phyloP scores from a whole-genome alignment of 495 filamentous ascomycete species.

The Thermothielavioides terrestris region DNA sequence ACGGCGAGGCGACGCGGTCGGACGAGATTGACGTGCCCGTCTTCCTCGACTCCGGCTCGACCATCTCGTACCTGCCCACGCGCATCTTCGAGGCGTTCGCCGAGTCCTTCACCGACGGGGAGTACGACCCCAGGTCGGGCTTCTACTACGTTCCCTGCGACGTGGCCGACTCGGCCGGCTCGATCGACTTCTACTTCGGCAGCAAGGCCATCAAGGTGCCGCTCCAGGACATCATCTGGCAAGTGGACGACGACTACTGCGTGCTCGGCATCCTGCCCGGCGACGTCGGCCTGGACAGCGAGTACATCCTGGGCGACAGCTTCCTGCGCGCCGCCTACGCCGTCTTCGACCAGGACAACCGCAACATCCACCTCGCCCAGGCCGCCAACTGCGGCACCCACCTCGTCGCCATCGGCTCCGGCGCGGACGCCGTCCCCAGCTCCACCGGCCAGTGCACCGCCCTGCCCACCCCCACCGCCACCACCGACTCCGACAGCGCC shows the following conservation, averaged over 20 bases:
- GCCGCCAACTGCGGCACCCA: constrained; percentile 29
- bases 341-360: constrained; percentile 31
- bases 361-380: constrained; percentile 28
- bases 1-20: constrained; percentile 13
- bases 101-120: constrained; percentile 12
- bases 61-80: constrained; percentile 18
- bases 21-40: constrained; percentile 18
- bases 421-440: constrained; percentile 16
- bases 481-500: too few species aligned
- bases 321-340: constrained; percentile 29
- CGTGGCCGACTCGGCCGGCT: constrained; percentile 39
- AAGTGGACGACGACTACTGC: constrained; percentile 14
- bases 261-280: constrained; percentile 19
- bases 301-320: constrained; percentile 24
- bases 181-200: constrained; percentile 52
- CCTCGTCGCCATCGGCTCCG: constrained; percentile 25
- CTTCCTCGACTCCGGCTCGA: constrained; percentile 26
- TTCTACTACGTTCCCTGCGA: constrained; percentile 53
- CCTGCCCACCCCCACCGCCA: constrained; percentile 5
- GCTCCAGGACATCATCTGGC: constrained; percentile 53
- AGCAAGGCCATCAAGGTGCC: constrained; percentile 48
- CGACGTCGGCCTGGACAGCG: too few species aligned
- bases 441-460: constrained; percentile 10
- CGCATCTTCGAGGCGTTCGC: constrained; percentile 22
- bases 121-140: constrained; percentile 21